These are phyloP conservation scores for Trypanosoma conorhini DNA, from an alignment of 208 protist species.

Conservation along the genomic window DNA sequence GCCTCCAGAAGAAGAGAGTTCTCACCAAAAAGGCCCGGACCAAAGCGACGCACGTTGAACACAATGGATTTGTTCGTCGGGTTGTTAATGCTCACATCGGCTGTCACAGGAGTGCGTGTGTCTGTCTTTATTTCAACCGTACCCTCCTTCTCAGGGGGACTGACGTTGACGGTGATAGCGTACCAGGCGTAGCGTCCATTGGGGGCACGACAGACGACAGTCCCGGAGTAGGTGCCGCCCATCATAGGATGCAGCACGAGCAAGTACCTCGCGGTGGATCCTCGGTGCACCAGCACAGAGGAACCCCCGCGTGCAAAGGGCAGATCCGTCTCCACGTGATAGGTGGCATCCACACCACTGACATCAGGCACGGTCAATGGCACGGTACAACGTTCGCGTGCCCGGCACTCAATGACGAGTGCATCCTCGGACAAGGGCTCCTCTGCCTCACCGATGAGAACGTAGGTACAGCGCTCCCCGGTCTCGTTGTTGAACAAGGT, in stretches of 20 bases:
- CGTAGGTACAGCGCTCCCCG: conserved; percentile 85
- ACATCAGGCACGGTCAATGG: conserved; percentile 83
- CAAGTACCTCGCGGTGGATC: conserved; percentile 65
- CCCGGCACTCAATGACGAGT: conserved; percentile 76
- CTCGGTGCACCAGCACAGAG: conserved; percentile 54
- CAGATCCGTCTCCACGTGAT: conserved; percentile 87
- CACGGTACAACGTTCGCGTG: conserved; percentile 59
- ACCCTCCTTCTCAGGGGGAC: conserved; percentile 86
- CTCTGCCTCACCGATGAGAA: conserved; percentile 79
- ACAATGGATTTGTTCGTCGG: conserved; percentile 61
- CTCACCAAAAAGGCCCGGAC: conserved; percentile 78
- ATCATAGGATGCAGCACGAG: conserved; percentile 75
- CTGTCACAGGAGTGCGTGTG: conserved; percentile 80
- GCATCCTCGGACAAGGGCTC: conserved; percentile 89
- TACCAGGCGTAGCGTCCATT: conserved; percentile 93
- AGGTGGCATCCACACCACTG: conserved; percentile 52
- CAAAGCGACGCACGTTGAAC: conserved; percentile 81
- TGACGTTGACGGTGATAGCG: conserved; percentile 76
- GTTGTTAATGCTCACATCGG: conserved; percentile 88
- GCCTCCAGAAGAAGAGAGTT: conserved; percentile 62
- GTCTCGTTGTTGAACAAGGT: conserved; percentile 86
- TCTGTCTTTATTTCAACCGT: conserved; percentile 77
- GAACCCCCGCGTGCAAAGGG: conserved; percentile 74
- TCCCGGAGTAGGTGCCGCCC: conserved; percentile 82
- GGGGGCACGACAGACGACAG: conserved; percentile 76